Base-by-base conservation (phyloP, 768 basidiomycete species). In the Podaxis sp. region DNA sequence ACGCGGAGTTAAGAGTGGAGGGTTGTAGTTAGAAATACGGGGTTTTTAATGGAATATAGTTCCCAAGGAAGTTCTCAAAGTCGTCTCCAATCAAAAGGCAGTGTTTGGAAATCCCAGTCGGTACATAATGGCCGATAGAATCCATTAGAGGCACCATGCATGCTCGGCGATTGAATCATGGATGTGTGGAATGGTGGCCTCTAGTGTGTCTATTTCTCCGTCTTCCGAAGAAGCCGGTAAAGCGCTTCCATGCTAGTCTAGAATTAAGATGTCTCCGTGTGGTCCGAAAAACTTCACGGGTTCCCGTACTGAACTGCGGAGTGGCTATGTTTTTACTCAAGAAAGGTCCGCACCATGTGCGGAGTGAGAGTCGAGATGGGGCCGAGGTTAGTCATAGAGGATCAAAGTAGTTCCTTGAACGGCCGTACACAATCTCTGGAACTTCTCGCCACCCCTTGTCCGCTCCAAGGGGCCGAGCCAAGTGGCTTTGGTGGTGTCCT, bases 71-170 rank as follows among this genome's bases (percentile, higher is more conserved):
- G 15, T 42, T 42, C 40, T n/a, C 40, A 42, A 15, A 44, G 19
- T 3, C 19, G 5, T 17, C 44, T 46, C 44, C 17, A 13, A 39
- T 38, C 12, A 39, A 8, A 48, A 39, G 30, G 53, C 30, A 24
- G 61, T 54, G 53, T 24, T 24, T 12, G 12, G 26, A 48, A 52
- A 38, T 38, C 33, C 55, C 61, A 24, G 24, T 26, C 61, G 61
- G 61, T n/a, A 33, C 8, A 11, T 24, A 3, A 11, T 55, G 52
- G 36, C 61, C 46, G 53, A 15, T 19, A 19, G 38, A 48, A 46
- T n/a, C 44, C 5, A 46, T 8, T 8, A 2, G 6, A 24, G 22
- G 54, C 54, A 56, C 54, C 24, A 40, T 28, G 9, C 22, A 51
- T 51, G 6, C 13, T 28, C 13, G 11, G 48, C 28, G 33, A 33